These are phyloP conservation scores for Bretziella fagacearum DNA, from an alignment of 2,329 filamentous ascomycete genomes.

Conservation along the genomic window DNA sequence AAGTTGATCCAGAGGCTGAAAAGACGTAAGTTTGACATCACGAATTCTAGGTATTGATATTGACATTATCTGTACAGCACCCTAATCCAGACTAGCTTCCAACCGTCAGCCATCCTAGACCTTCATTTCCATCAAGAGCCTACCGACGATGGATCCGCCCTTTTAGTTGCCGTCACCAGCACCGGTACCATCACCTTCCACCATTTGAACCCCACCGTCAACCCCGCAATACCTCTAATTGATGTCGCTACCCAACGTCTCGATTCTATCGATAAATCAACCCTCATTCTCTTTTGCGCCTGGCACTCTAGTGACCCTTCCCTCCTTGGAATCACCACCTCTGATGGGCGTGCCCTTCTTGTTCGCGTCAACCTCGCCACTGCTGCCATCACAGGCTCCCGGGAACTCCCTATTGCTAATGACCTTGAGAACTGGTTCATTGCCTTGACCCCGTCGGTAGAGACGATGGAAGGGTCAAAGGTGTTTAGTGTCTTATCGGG, in stretches of 20 bases:
- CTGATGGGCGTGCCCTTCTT: conserved; percentile 45
- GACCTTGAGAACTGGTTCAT: conserved; percentile 59
- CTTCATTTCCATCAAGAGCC: conserved; percentile 54
- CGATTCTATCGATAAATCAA: conserved; percentile 34
- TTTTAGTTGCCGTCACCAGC: conserved; percentile 63
- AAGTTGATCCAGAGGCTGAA: conserved; percentile 4
- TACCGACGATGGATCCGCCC: conserved; percentile 23
- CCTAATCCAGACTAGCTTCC: conserved; percentile 40
- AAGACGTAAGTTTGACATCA: conserved; percentile 7
- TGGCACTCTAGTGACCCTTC: conserved; percentile 46
- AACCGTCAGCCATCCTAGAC: conserved; percentile 65
- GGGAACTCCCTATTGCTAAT: conserved; percentile 30
- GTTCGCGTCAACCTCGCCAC: conserved; percentile 28
- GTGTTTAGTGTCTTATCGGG: conserved; percentile 43
- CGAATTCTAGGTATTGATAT: conserved; percentile 2
- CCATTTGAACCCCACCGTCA: conserved; percentile 27
- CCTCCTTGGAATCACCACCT: conserved; percentile 53
- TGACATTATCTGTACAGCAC: conserved; percentile 24
- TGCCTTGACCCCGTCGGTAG: conserved; percentile 32
- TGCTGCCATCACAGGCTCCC: conserved; percentile 23
- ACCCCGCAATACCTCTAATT: conserved; percentile 22
- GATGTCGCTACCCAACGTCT: conserved; percentile 30
- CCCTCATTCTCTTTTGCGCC: conserved; percentile 53
- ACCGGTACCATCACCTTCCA: conserved; percentile 54
- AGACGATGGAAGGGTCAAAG: conserved; percentile 13